Conservation (phyloP, 192 early-diverging fungal genomes). For the Podila horticola region DNA sequence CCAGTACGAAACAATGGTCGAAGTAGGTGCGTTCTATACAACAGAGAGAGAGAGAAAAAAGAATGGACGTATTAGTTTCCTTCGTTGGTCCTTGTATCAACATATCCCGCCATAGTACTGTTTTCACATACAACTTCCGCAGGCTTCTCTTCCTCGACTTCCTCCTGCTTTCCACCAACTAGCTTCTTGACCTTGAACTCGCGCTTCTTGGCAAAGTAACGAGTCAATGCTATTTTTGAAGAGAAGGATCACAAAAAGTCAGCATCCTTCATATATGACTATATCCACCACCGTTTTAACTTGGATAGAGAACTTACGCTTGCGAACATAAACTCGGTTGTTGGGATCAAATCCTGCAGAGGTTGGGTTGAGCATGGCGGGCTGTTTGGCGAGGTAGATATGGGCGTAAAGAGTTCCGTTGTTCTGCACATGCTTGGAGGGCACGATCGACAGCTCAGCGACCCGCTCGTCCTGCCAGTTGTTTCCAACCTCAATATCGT, state of each 20-base stretch:
- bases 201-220: slow-evolving; percentile 58
- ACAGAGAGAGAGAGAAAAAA: neutral
- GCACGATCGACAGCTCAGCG: slow-evolving; percentile 51
- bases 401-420: slow-evolving; percentile 71
- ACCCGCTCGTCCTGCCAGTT: slow-evolving; percentile 55
- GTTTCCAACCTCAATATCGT: slow-evolving; percentile 53
- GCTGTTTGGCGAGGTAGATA: slow-evolving; percentile 62
- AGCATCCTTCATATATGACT: neutral
- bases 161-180: slow-evolving; percentile 39
- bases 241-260: neutral
- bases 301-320: slow-evolving; percentile 48
- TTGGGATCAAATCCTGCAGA: slow-evolving; percentile 49
- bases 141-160: slow-evolving; percentile 21
- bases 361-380: slow-evolving; percentile 53
- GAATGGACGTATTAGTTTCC: neutral
- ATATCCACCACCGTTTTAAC: neutral
- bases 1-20: slow-evolving; percentile 79
- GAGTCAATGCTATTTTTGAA: slow-evolving; percentile 56
- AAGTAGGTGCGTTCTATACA: slow-evolving; percentile 2
- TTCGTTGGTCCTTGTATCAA: no score
- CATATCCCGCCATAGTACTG: neutral
- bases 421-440: slow-evolving; percentile 60
- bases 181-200: slow-evolving; percentile 66
- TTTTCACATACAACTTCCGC: slow-evolving; percentile 25
- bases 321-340: slow-evolving; percentile 57